Base-by-base conservation (phyloP, 1,284 basidiomycete genomes). In the Cystobasidium slooffiae region DNA sequence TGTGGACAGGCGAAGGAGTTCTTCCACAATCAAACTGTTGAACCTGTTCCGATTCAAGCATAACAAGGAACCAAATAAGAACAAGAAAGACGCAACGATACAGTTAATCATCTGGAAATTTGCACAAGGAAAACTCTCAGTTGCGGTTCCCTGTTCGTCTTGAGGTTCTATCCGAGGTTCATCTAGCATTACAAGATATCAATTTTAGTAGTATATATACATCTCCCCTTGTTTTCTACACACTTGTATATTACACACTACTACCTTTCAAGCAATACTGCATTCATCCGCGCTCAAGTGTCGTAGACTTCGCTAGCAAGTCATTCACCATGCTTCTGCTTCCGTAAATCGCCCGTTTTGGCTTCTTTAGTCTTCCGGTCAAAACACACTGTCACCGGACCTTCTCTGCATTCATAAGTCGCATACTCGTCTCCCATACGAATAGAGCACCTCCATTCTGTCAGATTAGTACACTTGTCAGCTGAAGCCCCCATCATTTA, bases 1-100 rank as follows among this genome's bases (percentile, higher is more conserved):
- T 99, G 96, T 82, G 89, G 86, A 14, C 86, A 90, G 77, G 91
- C 93, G 78, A 99, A 98, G 84, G 86, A 85, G 72, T 99, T 93
- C 91, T 92, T 99, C 82, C 46, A 69, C 39, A 56, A 46, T 55
- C 64, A 66, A 53, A 53, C 20, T 20, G 49, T 55, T 49, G 24
- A 51, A 43, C 49, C 64, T 66, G 64, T 66, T 47, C 24, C 31
- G 10, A 43, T 66, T 7, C 47, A 66, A 20, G 49, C 51, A 24
- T 53, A 66, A 41, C 20, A 31, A 31, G 31, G 31, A 31, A 31
- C 31, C 31, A 31, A 31, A 31, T 31, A 31, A 31, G 31, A 31
- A 31, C 31, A 31, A 31, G 31, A 31, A 31, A 31, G 31, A 31
- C 31, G 31, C 31, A 31, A 31, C 31, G 31, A 2, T 31, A 31